A percentile compares a stretch with the other conserved stretches of the same genome.
phyloP scores from a whole-genome alignment of 352 stramenopile genomes.

The Phytopythium cucurbitacearum region DNA sequence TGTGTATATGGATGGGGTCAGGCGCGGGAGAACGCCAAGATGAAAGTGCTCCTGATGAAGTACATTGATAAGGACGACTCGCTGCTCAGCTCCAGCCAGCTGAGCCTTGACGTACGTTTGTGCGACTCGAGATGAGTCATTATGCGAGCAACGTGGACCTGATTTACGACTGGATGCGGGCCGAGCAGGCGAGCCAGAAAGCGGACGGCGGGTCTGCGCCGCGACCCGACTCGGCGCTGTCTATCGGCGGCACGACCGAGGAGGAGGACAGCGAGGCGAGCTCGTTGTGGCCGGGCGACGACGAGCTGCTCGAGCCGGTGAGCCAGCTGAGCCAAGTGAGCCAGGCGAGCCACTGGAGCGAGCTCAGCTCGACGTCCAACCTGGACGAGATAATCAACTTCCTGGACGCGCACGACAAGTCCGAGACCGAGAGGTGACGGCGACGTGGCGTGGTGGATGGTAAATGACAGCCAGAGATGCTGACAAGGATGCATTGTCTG shows the following conservation, averaged over 20 bases:
- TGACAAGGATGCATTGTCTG: not conserved
- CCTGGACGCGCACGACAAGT: conserved; percentile 70
- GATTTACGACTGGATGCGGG: conserved; percentile 5
- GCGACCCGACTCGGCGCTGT: conserved; percentile 15
- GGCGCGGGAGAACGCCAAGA: conserved; percentile 82
- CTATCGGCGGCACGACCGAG: conserved; percentile 41
- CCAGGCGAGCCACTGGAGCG: conserved; percentile 75
- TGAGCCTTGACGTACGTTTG: conserved; percentile 33
- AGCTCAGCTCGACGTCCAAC: conserved; percentile 80
- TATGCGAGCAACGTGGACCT: not conserved
- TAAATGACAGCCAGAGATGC: not conserved
- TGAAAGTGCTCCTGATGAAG: conserved; percentile 83
- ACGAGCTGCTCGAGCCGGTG: conserved; percentile 38
- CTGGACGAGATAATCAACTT: conserved; percentile 85
- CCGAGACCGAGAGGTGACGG: conserved; percentile 50
- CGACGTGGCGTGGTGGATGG: not conserved
- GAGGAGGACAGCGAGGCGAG: conserved; percentile 55
- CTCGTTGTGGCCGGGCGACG: conserved; percentile 55
- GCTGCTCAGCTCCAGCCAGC: conserved; percentile 67
- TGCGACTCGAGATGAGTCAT: not conserved
- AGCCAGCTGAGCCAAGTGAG: conserved; percentile 73
- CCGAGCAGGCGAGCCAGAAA: conserved; percentile 21
- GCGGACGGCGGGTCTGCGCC: conserved; percentile 5
- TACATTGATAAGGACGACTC: conserved; percentile 86
- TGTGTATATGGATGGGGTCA: conserved; percentile 6